Evolutionary conservation across 108 stramenopile species (phyloP), one percentile per base, ranked within the genome.

Genomic region (Cyclostephanos invisitatus): DNA sequence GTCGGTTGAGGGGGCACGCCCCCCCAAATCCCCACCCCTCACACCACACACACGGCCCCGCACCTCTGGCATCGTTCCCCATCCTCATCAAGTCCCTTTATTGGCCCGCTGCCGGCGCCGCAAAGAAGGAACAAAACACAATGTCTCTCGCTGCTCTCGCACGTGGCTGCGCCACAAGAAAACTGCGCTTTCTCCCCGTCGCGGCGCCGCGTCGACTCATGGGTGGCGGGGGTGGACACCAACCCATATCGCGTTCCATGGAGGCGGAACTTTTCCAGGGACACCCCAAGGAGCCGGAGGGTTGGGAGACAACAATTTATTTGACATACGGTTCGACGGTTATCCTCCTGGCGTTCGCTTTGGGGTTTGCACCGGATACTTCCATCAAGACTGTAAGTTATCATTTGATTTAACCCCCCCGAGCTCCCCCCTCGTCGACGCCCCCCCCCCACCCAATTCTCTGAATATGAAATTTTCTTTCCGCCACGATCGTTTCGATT

Each of bases 261-360:
- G 77, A 87, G 64, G 86, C 86, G 8, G 72, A 72, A 55, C 60
- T 87, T 42, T 87, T 67, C 53, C 64, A 76, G 38, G 86, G 86
- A 40, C 84, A 85, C 48, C 63, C 84, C 40, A 76, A 75, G 32
- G 53, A 70, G 20, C 68, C 68, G 21, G 86, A 87, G 69, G 86
- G 86, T 7, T 87, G 86, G 86, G 86, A 87, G 75, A 76, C 84
- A 14, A 71, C 75, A 15, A 70, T 82, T 20, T 87, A 87, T 66
- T 15, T 71, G 11, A 81, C 82, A 24, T 85, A 80, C 46, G 67
- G 70, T 51, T 53, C 65, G n/a, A 67, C 70, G 20, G 46, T 54
- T 11, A 72, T 77, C 20, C 28, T 80, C n/a, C 40, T 80, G 21
- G 44, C 73, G 2, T 48, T 74, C 48, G 73, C 69, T 44, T 24